A percentile compares a stretch with the other conserved stretches of the same genome.
Conservation (phyloP, 768 basidiomycete genomes). For the Russula sp. region DNA sequence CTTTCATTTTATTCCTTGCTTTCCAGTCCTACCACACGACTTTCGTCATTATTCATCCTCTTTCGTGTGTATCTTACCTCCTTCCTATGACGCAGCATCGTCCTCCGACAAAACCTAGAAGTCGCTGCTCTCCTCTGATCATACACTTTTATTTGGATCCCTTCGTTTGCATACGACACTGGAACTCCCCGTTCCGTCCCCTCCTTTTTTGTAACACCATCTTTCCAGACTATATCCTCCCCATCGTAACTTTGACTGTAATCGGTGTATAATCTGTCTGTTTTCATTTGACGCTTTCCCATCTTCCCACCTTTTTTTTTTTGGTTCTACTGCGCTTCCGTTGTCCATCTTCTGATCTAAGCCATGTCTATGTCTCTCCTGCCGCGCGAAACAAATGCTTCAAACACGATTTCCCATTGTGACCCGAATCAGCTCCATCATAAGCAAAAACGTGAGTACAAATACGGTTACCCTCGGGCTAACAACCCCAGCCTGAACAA, state of each 20-base stretch:
- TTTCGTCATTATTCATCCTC: conserved; percentile 31
- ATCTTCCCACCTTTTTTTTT: conserved; percentile 2
- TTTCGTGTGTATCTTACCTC: conserved; percentile 28
- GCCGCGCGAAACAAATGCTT: conserved; percentile 24
- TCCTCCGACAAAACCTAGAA: conserved; percentile 60
- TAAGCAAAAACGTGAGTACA: conserved; percentile 63
- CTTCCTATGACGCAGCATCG: conserved; percentile 46
- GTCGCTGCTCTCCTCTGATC: conserved; percentile 58
- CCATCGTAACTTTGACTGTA: conserved; percentile 12
- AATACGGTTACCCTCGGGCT: conserved; percentile 9
- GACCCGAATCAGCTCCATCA: conserved; percentile 44
- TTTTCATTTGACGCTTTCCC: conserved; percentile 1
- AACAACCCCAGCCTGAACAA: background rate
- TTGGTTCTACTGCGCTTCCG: conserved; percentile 20
- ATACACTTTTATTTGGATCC: conserved; percentile 4
- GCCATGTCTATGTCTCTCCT: conserved; percentile 28
- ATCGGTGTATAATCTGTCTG: conserved; percentile 17
- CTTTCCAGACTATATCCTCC: conserved; percentile 7
- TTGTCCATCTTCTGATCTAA: conserved; percentile 30
- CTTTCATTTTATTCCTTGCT: conserved; percentile 27
- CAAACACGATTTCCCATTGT: conserved; percentile 19
- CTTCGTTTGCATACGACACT: conserved; percentile 16
- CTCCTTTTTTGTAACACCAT: conserved; percentile 14
- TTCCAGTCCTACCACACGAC: conserved; percentile 27
- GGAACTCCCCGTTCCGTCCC: conserved; percentile 4